Percentiles rank a stretch among this genome's conserved stretches.
phyloP scores from a whole-genome alignment of 805 yeast genomes.

The Kuraishia hungarica region DNA sequence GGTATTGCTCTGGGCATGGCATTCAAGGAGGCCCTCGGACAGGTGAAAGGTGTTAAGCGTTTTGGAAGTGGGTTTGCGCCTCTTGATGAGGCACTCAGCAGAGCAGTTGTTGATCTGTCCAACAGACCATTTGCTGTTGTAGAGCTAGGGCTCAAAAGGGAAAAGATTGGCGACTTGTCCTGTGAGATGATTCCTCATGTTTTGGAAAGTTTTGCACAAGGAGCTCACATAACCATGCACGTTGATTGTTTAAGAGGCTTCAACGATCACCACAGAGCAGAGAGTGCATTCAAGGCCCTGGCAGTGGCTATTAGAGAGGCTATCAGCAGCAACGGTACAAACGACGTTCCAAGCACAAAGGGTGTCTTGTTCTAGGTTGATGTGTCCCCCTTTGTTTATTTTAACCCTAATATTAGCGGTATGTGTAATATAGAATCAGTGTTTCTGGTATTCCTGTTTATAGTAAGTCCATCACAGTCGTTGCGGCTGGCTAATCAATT shows the following conservation, averaged over 20 bases:
- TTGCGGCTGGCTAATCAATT: no score
- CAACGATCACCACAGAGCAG: slow-evolving; percentile 95
- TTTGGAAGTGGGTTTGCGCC: slow-evolving; percentile 95
- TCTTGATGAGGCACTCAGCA: slow-evolving; percentile 86
- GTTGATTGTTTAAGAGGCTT: slow-evolving; percentile 90
- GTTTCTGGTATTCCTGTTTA: no score
- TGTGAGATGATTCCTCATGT: slow-evolving; percentile 99
- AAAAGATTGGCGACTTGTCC: slow-evolving; percentile 84
- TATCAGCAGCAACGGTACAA: slow-evolving; percentile 67
- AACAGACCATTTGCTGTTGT: slow-evolving; percentile 89
- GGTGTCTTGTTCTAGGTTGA: slow-evolving; percentile 66
- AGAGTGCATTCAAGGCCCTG: slow-evolving; percentile 91
- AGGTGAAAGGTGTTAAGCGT: slow-evolving; percentile 82
- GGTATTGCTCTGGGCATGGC: slow-evolving; percentile 89
- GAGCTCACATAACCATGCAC: slow-evolving; percentile 85
- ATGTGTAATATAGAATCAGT: background rate
- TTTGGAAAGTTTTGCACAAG: slow-evolving; percentile 86
- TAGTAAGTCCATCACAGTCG: no score
- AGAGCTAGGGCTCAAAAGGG: slow-evolving; percentile 85
- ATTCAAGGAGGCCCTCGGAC: slow-evolving; percentile 84
- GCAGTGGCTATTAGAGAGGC: slow-evolving; percentile 92
- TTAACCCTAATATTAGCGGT: background rate
- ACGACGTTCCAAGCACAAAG: slow-evolving; percentile 94
- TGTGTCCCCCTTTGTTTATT: background rate
- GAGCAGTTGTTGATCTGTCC: slow-evolving; percentile 94